A percentile compares a stretch with the other conserved stretches of the same genome.
These are phyloP conservation scores for Phoenix roebelenii DNA, from an alignment of 176 grass and related monocot genomes.

Conservation along the genomic window DNA sequence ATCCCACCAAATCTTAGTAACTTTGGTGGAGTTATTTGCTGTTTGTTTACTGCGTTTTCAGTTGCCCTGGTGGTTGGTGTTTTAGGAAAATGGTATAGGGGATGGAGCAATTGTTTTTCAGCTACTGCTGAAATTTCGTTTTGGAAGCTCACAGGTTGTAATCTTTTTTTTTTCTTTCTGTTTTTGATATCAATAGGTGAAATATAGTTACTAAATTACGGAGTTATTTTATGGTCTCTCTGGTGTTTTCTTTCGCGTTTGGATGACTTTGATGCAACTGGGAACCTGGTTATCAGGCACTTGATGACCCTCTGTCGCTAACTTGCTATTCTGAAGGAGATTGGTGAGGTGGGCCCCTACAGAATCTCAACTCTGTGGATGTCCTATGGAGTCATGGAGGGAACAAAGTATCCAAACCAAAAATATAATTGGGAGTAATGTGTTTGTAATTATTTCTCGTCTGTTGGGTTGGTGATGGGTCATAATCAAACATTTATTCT, in stretches of 20 bases:
- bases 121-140: constrained; percentile 17
- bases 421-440: too few relatives aligned
- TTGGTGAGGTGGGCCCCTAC: background rate
- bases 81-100: constrained; percentile 5
- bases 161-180: background rate
- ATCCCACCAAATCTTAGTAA: background rate
- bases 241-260: too few relatives aligned
- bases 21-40: constrained; percentile 13
- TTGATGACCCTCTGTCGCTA: background rate
- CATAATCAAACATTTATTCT: too few relatives aligned
- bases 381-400: too few relatives aligned
- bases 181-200: background rate
- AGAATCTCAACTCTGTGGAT: too few relatives aligned
- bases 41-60: background rate
- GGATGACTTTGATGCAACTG: too few relatives aligned
- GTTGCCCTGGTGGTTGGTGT: constrained; percentile 8
- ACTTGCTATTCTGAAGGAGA: background rate
- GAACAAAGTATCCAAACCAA: too few relatives aligned
- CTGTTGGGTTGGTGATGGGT: too few relatives aligned
- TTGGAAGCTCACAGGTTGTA: constrained; percentile 17
- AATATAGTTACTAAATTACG: too few relatives aligned
- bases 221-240: too few relatives aligned
- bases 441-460: too few relatives aligned
- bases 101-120: constrained; percentile 8
- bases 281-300: too few relatives aligned